Evolutionary conservation across 2,329 filamentous ascomycete genomes (phyloP).

Genomic region (Botrytis paeoniae): DNA sequence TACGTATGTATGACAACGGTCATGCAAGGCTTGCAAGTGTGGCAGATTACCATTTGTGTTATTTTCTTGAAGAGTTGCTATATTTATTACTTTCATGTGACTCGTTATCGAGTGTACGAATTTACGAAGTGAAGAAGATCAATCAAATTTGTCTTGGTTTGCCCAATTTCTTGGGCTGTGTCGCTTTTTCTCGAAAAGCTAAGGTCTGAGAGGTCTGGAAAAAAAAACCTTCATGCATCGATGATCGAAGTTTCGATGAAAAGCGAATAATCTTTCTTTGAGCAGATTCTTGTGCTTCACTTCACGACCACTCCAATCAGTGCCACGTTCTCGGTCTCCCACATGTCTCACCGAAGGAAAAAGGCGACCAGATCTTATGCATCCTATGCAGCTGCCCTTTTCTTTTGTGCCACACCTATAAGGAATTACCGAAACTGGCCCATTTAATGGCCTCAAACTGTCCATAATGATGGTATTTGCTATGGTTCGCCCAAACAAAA

Average conservation of each 20-base stretch:
- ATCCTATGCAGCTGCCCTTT: conserved; percentile 19
- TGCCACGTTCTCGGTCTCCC: conserved; percentile 11
- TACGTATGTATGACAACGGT: conserved; percentile 8
- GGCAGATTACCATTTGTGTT: conserved; percentile 19
- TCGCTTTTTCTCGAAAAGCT: conserved; percentile 14
- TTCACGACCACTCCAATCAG: conserved; percentile 1
- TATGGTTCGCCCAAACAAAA: conserved; percentile 7
- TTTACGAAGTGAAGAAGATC: not conserved
- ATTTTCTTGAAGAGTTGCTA: not conserved
- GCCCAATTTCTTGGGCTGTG: conserved; percentile 6
- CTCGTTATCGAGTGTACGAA: not conserved
- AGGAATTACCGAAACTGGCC: not conserved
- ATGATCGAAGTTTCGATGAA: not conserved
- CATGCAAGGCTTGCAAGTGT: conserved; percentile 18
- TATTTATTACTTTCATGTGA: conserved; percentile 2
- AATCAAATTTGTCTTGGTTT: not conserved
- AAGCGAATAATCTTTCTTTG: not conserved
- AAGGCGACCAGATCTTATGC: conserved; percentile 21
- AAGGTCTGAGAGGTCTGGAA: not conserved
- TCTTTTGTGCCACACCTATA: conserved; percentile 8
- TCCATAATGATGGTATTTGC: conserved; percentile 3
- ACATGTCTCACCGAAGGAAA: conserved; percentile 14
- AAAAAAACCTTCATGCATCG: not conserved
- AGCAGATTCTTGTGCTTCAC: conserved; percentile 7
- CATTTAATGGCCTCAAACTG: not conserved